Evolutionary conservation across 1,139 yeast genomes (phyloP).

Genomic region (Geotrichum candidum): DNA sequence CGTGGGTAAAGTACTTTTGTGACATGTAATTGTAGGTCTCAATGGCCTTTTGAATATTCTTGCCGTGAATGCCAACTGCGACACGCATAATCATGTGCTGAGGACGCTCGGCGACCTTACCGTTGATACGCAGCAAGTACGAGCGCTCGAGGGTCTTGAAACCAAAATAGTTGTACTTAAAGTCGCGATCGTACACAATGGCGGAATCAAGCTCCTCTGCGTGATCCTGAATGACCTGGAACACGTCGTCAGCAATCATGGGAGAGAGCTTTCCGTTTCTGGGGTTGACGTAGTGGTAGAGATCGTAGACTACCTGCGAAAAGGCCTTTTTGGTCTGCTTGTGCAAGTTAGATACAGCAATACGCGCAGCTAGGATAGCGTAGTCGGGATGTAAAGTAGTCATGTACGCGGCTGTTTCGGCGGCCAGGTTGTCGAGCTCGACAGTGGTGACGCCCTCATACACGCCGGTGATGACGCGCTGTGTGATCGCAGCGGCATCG

Average conservation of each 20-base stretch:
- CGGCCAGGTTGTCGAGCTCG: conserved; percentile 71
- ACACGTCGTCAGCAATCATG: conserved; percentile 57
- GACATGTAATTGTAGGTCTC: conserved; percentile 75
- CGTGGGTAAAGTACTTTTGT: conserved; percentile 65
- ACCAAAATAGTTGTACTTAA: conserved; percentile 64
- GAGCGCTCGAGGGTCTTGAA: conserved; percentile 71
- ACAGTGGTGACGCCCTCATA: conserved; percentile 80
- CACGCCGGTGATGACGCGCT: conserved; percentile 65
- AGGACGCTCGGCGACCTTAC: conserved; percentile 69
- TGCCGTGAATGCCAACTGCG: conserved; percentile 70
- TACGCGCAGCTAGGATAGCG: conserved; percentile 77
- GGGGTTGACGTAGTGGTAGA: conserved; percentile 57
- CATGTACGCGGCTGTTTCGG: conserved; percentile 86
- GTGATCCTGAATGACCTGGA: conserved; percentile 47
- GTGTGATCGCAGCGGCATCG: conserved; percentile 68
- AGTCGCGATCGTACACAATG: conserved; percentile 61
- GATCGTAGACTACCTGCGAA: conserved; percentile 57
- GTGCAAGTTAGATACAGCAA: conserved; percentile 71
- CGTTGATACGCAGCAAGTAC: conserved; percentile 53
- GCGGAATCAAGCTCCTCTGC: conserved; percentile 56
- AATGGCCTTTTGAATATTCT: conserved; percentile 51
- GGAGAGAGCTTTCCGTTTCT: conserved; percentile 64
- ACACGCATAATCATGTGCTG: conserved; percentile 78
- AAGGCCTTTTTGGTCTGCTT: conserved; percentile 70
- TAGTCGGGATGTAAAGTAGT: conserved; percentile 88